Conservation (phyloP, 1,284 basidiomycete species). For the Fomes fomentarius region DNA sequence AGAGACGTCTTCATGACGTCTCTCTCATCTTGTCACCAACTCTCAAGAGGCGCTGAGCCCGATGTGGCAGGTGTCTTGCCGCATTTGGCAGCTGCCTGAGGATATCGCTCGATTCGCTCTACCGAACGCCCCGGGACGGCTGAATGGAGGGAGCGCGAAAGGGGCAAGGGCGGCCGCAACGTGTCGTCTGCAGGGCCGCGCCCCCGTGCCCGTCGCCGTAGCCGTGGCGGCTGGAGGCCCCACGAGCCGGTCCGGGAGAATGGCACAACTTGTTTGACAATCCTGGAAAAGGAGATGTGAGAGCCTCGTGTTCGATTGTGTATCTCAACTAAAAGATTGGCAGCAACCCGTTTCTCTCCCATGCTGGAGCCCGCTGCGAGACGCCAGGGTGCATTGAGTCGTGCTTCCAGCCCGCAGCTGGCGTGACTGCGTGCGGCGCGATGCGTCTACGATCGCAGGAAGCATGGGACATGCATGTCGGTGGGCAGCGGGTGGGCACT, state of each 20-base stretch:
- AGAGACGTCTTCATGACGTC: too few species aligned
- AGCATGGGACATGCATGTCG: background rate
- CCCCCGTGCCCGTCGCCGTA: background rate
- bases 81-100: background rate
- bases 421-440: background rate
- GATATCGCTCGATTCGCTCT: too few species aligned
- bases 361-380: background rate
- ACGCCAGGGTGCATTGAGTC: background rate
- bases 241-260: conserved; percentile 7
- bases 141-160: background rate
- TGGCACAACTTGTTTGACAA: background rate
- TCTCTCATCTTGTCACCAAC: too few species aligned
- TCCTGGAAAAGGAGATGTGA: background rate
- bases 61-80: background rate
- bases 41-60: background rate
- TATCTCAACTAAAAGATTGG: conserved; percentile 2
- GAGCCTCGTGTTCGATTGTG: conserved; percentile 4
- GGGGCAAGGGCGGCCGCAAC: background rate
- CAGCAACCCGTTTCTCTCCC: background rate
- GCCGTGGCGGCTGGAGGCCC: conserved; percentile 3
- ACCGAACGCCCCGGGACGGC: conserved; percentile 10
- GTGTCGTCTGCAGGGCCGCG: background rate
- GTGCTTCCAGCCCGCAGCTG: background rate
- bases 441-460: background rate
- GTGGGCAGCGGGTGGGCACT: background rate